Evolutionary conservation across 2,329 filamentous ascomycete genomes (phyloP).

Genomic region (Ascochyta fabae): DNA sequence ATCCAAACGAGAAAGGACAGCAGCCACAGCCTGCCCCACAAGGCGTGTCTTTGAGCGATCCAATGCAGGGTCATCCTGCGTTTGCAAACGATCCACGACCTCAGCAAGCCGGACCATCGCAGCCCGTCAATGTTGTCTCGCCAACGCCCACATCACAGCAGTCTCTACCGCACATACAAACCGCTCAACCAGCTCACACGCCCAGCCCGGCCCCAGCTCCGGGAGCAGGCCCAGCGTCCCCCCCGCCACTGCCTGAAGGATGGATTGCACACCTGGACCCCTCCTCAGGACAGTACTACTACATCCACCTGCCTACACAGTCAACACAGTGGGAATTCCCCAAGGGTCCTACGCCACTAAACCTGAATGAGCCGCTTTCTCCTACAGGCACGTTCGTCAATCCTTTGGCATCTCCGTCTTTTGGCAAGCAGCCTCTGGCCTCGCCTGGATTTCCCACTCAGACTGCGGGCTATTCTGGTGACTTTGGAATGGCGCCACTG

Average conservation of each 20-base stretch:
- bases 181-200: constrained; percentile 36
- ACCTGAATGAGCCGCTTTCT: constrained; percentile 84
- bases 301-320: constrained; percentile 93
- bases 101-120: constrained; percentile 54
- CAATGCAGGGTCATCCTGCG: constrained; percentile 75
- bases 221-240: constrained; percentile 73
- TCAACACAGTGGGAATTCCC: constrained; percentile 99
- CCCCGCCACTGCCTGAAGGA: constrained; percentile 91
- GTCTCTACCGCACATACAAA: constrained; percentile 32
- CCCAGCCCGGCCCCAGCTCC: constrained; percentile 63
- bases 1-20: constrained; percentile 79
- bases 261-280: constrained; percentile 98
- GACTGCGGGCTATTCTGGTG: constrained; percentile 83
- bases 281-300: constrained; percentile 97
- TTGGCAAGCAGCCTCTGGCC: constrained; percentile 68
- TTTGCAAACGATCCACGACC: constrained; percentile 83
- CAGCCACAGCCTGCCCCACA: constrained; percentile 36
- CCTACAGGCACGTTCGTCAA: constrained; percentile 68
- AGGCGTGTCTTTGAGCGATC: constrained; percentile 43
- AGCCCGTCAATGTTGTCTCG: constrained; percentile 36
- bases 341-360: constrained; percentile 89
- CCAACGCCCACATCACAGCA: constrained; percentile 42
- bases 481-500: constrained; percentile 78
- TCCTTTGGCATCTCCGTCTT: constrained; percentile 53
- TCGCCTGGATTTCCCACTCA: constrained; percentile 85